phyloP scores from a whole-genome alignment of 257 asterid genomes.

The Salvia rosmarinus region DNA sequence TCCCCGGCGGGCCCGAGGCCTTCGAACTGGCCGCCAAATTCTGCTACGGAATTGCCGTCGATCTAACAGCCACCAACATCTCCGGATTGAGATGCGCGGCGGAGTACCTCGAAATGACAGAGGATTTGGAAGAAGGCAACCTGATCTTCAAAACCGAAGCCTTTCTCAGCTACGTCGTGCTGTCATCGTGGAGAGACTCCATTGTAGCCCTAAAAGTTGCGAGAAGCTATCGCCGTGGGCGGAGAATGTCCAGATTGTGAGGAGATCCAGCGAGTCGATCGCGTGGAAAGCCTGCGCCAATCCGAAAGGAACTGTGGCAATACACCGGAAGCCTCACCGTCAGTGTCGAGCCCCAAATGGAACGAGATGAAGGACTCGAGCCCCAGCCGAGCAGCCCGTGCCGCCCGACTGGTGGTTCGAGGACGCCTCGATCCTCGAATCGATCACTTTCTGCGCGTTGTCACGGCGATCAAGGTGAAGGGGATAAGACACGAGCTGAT shows the following conservation, averaged over 20 bases:
- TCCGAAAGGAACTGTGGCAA: constrained; percentile 95
- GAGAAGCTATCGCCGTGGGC: constrained; percentile 96
- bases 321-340: constrained; percentile 63
- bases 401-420: constrained; percentile 99
- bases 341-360: constrained; percentile 83
- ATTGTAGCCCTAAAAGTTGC: constrained; percentile 70
- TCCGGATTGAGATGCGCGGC: constrained; percentile 96
- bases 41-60: constrained; percentile 93
- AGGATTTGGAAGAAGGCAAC: constrained; percentile 95
- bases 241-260: constrained; percentile 84
- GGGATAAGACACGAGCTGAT: constrained; percentile 86
- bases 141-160: constrained; percentile 96
- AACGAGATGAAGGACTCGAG: constrained; percentile 72
- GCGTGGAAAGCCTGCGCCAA: constrained; percentile 99
- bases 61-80: constrained; percentile 75
- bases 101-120: constrained; percentile 93
- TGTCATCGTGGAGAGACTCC: constrained; percentile 97
- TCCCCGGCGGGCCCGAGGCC: constrained; percentile 90
- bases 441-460: constrained; percentile 84
- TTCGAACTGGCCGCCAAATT: constrained; percentile 92
- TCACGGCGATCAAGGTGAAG: constrained; percentile 87
- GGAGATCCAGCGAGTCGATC: constrained; percentile 92
- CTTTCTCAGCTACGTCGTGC: constrained; percentile 88
- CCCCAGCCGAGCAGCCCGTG: constrained; percentile 79
- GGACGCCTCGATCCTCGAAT: constrained; percentile 83